Base-by-base conservation (phyloP, 495 filamentous ascomycete species). In the Recurvomyces mirabilis region DNA sequence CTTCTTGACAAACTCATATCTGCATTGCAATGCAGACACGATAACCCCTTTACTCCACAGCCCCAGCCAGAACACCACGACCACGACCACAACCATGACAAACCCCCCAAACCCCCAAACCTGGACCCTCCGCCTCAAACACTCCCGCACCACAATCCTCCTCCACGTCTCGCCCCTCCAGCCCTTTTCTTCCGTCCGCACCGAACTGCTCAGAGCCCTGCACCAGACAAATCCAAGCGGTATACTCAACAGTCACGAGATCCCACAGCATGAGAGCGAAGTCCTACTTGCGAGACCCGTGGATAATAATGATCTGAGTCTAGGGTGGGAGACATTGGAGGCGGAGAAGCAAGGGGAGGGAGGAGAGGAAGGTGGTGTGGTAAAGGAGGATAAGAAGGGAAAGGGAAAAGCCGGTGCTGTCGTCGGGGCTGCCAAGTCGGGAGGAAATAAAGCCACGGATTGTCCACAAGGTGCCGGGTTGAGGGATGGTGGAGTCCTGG, bases 131-230 rank as follows among this genome's bases (percentile, higher is more conserved):
- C 74, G 81, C 20, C 76, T 93, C 61, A 94, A 93, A 54, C 69
- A 82, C 62, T 77, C 82, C 61, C 81, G 75, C 45, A 79, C 77
- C 43, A 93, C 84, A 20, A 67, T 93, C 53, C 70, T 88, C 54
- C 68, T 94, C 22, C 75, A 84, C 51, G 69, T 79, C 22, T 70
- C 74, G 28, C 66, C 78, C 2, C 65, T 73, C 32, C 69, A 77
- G 49, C 57, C 76, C 21, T 77, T 93, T 54, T 46, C 60, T 15
- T 60, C 67, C 1, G 62, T 86, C 32, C 83, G 82, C 56, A 50
- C 70, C 6, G 71, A 80, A 6, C 72, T 94, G 1, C 67, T 87
- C 14, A 57, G 65, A n/a, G 68, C 53, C 43, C 73, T 47, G 49
- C 55, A 32, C 63, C 72, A 49, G 61, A 62, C 70, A 19, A 70